Conservation (phyloP, 306 rosid genomes). For the Pachyrhizus erosus region DNA sequence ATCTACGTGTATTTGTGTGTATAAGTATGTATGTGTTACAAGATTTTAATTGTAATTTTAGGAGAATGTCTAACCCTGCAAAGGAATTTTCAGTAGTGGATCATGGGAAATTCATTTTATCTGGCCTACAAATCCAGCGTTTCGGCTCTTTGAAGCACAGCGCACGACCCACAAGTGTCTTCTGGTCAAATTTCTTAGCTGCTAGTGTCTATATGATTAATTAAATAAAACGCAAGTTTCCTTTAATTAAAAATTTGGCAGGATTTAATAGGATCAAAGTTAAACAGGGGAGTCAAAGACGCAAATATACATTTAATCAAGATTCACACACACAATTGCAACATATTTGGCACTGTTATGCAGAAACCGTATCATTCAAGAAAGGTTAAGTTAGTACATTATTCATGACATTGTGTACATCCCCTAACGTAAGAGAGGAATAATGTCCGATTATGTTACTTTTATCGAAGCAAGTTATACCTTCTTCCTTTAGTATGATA, state of each 20-base stretch:
- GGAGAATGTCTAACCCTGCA: neutral
- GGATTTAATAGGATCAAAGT: neutral
- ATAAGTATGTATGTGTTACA: too few species aligned
- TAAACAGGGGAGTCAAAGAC: neutral
- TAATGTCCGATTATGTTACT: slow-evolving; percentile 39
- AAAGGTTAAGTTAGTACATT: neutral
- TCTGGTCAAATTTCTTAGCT: neutral
- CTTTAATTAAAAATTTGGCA: neutral
- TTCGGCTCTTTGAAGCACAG: neutral
- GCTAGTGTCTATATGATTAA: neutral
- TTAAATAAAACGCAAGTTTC: neutral
- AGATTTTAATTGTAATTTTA: neutral
- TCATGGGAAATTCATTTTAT: neutral
- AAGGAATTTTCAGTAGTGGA: neutral
- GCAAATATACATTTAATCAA: neutral
- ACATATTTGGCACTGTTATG: neutral
- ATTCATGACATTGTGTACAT: neutral
- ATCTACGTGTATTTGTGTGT: too few species aligned
- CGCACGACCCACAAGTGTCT: neutral
- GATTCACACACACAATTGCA: neutral
- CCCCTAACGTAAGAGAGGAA: slow-evolving; percentile 37
- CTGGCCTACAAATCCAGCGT: neutral
- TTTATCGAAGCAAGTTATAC: neutral
- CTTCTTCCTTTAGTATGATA: slow-evolving; percentile 43
- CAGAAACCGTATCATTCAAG: neutral